Evolutionary conservation across 1,139 yeast species (phyloP).

Genomic region (Meyerozyma guilliermondii): DNA sequence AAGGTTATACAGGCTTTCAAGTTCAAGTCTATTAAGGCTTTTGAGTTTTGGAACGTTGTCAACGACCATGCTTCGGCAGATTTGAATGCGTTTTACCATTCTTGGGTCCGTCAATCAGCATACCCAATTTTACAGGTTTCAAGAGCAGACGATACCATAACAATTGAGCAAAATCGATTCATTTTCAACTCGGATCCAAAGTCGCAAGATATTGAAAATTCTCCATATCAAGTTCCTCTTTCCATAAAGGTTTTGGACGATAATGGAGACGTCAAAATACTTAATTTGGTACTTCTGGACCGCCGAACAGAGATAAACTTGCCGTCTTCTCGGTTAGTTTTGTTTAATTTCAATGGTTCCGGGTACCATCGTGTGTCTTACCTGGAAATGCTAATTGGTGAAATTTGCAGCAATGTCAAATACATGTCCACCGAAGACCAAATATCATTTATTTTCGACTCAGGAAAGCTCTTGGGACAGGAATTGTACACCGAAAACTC

Average conservation of each 20-base stretch:
- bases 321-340: conserved; percentile 21
- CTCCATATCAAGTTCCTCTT: conserved; percentile 51
- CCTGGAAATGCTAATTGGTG: conserved; percentile 10
- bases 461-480: conserved; percentile 25
- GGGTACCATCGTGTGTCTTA: conserved; percentile 41
- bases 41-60: conserved; percentile 51
- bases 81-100: conserved; percentile 39
- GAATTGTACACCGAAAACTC: conserved; percentile 15
- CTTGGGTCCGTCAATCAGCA: conserved; percentile 60
- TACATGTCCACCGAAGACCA: conserved; percentile 25
- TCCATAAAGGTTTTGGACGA: conserved; percentile 31
- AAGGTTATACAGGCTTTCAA: conserved; percentile 34
- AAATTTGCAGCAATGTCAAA: conserved; percentile 19
- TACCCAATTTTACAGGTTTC: conserved; percentile 48
- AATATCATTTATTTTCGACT: conserved; percentile 31
- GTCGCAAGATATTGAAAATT: conserved; percentile 31
- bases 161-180: conserved; percentile 12
- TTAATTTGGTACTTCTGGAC: conserved; percentile 44
- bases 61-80: conserved; percentile 27
- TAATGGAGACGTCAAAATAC: conserved; percentile 23
- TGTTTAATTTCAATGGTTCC: conserved; percentile 41
- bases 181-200: neutral
- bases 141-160: conserved; percentile 20
- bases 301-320: conserved; percentile 35
- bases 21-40: conserved; percentile 42